These are phyloP conservation scores for Tylopilus sp. DNA, from an alignment of 768 basidiomycete genomes.

Conservation along the genomic window DNA sequence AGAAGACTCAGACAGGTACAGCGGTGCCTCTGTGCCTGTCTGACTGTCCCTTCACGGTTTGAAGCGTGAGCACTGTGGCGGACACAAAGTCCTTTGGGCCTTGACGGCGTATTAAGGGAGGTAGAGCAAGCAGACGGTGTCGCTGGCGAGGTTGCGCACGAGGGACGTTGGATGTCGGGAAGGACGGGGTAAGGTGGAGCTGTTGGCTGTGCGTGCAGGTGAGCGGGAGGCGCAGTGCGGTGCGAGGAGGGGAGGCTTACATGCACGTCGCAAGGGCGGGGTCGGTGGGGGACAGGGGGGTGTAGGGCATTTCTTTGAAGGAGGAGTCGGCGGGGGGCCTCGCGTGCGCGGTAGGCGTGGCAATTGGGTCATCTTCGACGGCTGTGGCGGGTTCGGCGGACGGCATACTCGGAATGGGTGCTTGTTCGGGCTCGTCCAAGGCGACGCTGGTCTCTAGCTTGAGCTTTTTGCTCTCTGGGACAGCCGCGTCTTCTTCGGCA, in stretches of 20 bases:
- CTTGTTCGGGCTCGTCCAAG: not conserved
- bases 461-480: conserved; percentile 50
- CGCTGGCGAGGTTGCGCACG: conserved; percentile 81
- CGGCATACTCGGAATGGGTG: conserved; percentile 3
- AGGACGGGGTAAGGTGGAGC: conserved; percentile 63
- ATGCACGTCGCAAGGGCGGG: conserved; percentile 68
- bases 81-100: no score
- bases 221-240: no score
- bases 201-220: conserved; percentile 71
- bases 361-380: no score
- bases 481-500: conserved; percentile 37
- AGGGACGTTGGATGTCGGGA: conserved; percentile 75
- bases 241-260: no score
- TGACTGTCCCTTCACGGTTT: no score
- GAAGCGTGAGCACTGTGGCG: no score
- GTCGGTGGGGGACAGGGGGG: conserved; percentile 70
- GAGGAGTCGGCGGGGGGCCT: conserved; percentile 28
- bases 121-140: conserved; percentile 78
- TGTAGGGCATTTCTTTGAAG: conserved; percentile 92
- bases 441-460: conserved; percentile 32
- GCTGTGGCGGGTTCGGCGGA: conserved; percentile 1
- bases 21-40: no score
- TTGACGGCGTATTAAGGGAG: no score
- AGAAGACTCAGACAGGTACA: no score
- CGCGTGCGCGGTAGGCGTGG: no score